Evolutionary conservation across 2,329 filamentous ascomycete genomes (phyloP).

Genomic region (Claviceps digitariae): DNA sequence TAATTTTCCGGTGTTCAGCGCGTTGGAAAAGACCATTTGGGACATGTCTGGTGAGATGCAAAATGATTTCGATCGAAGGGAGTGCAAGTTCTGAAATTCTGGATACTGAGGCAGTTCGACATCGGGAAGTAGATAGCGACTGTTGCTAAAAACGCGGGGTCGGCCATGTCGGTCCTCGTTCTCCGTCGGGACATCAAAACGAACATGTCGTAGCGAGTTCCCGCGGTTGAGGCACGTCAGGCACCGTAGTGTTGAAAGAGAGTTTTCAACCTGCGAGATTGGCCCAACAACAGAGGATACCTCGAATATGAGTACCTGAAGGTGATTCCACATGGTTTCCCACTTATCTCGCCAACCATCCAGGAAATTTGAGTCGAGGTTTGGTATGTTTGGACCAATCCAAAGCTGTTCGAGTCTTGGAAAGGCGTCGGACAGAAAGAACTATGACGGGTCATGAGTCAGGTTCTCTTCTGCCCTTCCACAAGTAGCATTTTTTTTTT

Average conservation of each 20-base stretch:
- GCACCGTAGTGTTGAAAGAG: constrained; percentile 8
- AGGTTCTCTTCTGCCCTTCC: not conserved
- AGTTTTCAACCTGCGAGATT: constrained; percentile 10
- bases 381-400: constrained; percentile 10
- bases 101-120: constrained; percentile 2
- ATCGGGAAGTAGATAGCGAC: not conserved
- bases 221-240: constrained; percentile 14
- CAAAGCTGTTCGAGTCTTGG: constrained; percentile 7
- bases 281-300: constrained; percentile 10
- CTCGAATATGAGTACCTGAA: constrained; percentile 16
- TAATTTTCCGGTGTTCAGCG: constrained; percentile 17
- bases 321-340: constrained; percentile 15
- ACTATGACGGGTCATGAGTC: constrained; percentile 9
- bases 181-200: constrained; percentile 18
- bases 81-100: constrained; percentile 15
- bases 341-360: constrained; percentile 8
- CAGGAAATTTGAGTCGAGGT: constrained; percentile 7
- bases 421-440: constrained; percentile 6
- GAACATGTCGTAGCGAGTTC: constrained; percentile 15
- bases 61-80: constrained; percentile 15
- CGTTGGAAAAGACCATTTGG: constrained; percentile 11
- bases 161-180: constrained; percentile 8
- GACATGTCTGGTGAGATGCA: constrained; percentile 13
- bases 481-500: not conserved
- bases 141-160: not conserved